Evolutionary conservation across 805 yeast genomes (phyloP).

Genomic region (Monosporozyma siamensis): DNA sequence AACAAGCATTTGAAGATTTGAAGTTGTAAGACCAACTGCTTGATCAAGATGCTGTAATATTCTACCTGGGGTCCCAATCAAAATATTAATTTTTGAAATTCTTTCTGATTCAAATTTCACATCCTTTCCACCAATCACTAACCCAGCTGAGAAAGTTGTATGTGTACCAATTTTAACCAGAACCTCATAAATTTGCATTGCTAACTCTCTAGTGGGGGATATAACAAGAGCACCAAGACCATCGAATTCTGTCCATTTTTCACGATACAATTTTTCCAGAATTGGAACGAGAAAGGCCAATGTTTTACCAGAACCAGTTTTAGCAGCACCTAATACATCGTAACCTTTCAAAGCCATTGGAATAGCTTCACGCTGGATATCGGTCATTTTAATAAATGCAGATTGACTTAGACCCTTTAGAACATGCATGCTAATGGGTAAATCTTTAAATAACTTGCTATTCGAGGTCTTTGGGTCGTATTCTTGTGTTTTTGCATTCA

Average conservation of each 20-base stretch:
- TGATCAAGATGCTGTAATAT: slow-evolving; percentile 86
- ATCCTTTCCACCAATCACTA: slow-evolving; percentile 91
- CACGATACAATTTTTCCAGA: slow-evolving; percentile 56
- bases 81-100: slow-evolving; percentile 65
- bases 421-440: slow-evolving; percentile 64
- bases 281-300: slow-evolving; percentile 78
- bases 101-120: slow-evolving; percentile 74
- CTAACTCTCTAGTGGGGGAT: slow-evolving; percentile 89
- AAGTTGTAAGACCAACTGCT: slow-evolving; percentile 66
- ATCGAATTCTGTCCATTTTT: slow-evolving; percentile 71
- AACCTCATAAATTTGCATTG: slow-evolving; percentile 85
- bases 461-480: slow-evolving; percentile 37
- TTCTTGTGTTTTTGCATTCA: slow-evolving; percentile 45
- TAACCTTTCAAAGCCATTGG: slow-evolving; percentile 66
- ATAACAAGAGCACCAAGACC: slow-evolving; percentile 84
- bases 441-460: slow-evolving; percentile 53
- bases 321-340: slow-evolving; percentile 81
- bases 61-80: slow-evolving; percentile 90
- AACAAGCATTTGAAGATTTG: slow-evolving; percentile 68
- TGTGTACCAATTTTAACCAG: slow-evolving; percentile 69
- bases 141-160: slow-evolving; percentile 74
- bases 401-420: slow-evolving; percentile 65
- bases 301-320: slow-evolving; percentile 81
- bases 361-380: slow-evolving; percentile 73
- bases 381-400: slow-evolving; percentile 75